These are phyloP conservation scores for Agaricus bisporus DNA, from an alignment of 768 basidiomycete species.

Conservation along the genomic window DNA sequence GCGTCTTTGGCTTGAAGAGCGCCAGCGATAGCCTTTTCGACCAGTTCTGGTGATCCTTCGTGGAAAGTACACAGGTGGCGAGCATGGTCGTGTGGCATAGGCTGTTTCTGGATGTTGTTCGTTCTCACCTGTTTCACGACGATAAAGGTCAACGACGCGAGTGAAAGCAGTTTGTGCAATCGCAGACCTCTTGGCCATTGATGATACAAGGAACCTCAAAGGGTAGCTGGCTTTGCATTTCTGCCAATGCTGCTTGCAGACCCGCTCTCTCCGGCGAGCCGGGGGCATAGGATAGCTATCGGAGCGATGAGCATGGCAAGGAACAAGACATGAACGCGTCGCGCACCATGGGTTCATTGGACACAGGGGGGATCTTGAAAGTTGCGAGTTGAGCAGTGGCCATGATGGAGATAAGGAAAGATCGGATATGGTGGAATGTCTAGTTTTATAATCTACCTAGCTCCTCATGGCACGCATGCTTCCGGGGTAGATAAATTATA, in stretches of 20 bases:
- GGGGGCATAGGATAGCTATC: slow-evolving; percentile 68
- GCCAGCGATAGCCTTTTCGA: slow-evolving; percentile 77
- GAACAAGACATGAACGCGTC: background rate
- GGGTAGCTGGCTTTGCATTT: slow-evolving; percentile 81
- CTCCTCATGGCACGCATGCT: background rate
- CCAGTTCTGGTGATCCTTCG: slow-evolving; percentile 74
- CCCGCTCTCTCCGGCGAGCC: slow-evolving; percentile 74
- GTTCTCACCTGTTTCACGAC: slow-evolving; percentile 58
- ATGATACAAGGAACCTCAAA: slow-evolving; percentile 93
- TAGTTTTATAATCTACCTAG: background rate
- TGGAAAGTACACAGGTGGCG: slow-evolving; percentile 80
- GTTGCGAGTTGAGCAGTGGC: slow-evolving; percentile 70
- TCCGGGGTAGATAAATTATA: background rate
- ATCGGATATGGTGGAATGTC: background rate
- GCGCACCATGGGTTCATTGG: slow-evolving; percentile 92
- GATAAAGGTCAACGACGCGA: background rate
- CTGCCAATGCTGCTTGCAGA: slow-evolving; percentile 62
- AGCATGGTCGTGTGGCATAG: slow-evolving; percentile 83
- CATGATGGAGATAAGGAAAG: slow-evolving; percentile 35
- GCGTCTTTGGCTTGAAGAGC: slow-evolving; percentile 79
- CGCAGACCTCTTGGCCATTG: slow-evolving; percentile 76
- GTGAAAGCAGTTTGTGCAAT: background rate
- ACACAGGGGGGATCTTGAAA: slow-evolving; percentile 79
- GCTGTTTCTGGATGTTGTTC: slow-evolving; percentile 71
- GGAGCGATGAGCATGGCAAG: background rate